These are phyloP conservation scores for Penicillium sp. DNA, from an alignment of 2,329 filamentous ascomycete species.

Conservation along the genomic window DNA sequence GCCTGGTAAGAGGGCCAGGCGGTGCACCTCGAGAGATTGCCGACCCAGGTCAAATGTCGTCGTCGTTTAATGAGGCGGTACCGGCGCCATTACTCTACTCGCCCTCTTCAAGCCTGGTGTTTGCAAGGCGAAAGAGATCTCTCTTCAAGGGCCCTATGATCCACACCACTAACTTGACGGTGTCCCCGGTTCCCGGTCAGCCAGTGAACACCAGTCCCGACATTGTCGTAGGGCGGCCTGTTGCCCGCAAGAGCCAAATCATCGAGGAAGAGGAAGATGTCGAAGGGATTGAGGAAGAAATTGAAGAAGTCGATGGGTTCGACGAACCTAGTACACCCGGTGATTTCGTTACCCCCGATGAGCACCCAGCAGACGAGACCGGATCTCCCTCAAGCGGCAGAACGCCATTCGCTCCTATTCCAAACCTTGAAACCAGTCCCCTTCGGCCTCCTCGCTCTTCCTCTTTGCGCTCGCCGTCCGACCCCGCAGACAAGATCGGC, in stretches of 20 bases:
- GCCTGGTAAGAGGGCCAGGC: constrained; percentile 64
- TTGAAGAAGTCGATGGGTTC: constrained; percentile 45
- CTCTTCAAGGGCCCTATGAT: constrained; percentile 48
- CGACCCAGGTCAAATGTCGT: constrained; percentile 28
- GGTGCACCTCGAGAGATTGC: constrained; percentile 28
- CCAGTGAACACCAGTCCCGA: constrained; percentile 20
- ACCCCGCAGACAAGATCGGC: constrained; percentile 9
- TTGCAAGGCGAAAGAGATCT: constrained; percentile 46
- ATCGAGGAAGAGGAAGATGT: constrained; percentile 47
- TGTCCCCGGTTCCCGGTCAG: constrained; percentile 34
- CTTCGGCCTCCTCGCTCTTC: constrained; percentile 40
- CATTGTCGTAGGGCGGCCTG: constrained; percentile 24
- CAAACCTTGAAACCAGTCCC: constrained; percentile 32
- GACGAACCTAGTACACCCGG: constrained; percentile 28
- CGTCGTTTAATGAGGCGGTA: constrained; percentile 39
- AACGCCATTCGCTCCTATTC: constrained; percentile 31
- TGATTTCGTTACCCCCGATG: constrained; percentile 16
- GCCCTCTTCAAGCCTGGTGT: constrained; percentile 44
- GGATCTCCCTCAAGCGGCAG: constrained; percentile 22
- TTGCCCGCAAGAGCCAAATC: constrained; percentile 41
- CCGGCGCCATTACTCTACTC: constrained; percentile 39
- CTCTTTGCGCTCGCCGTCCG: constrained; percentile 29
- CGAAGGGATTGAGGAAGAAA: constrained; percentile 39
- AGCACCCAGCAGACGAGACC: constrained; percentile 12
- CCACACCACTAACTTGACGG: constrained; percentile 38